Evolutionary conservation across 768 basidiomycete genomes (phyloP), one percentile per base, ranked within the genome.

Genomic region (Hypholoma sublateritium): DNA sequence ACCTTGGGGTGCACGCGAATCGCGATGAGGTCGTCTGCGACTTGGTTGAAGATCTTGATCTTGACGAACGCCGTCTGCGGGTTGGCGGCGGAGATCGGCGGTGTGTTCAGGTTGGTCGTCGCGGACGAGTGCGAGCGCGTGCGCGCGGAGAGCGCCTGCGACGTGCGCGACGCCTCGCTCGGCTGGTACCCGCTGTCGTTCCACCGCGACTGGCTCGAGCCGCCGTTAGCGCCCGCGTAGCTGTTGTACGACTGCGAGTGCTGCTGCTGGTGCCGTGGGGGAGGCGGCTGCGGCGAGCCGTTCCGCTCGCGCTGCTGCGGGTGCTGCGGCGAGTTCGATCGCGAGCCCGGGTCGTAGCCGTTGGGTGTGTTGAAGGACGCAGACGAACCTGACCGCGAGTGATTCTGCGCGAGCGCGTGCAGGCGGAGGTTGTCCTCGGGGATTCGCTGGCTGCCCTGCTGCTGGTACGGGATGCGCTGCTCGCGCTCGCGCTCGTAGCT

Each of bases 41-140:
- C 80, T 37, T 91, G 85, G 74, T 97, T 92, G 70, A 97, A 97
- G 44, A 99, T 93, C 75, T 99, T 99, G 76, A 99, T 97, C 76
- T 98, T 99, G 62, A 98, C 82, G 73, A 95, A 98, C 21, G 95
- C 91, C 13, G 87, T 85, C 66, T 91, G 88, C 5, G 87, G 85
- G 60, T 90, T 91, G 44, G 81, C 82, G 16, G 87, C 84, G 49
- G 91, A 93, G 64, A 93, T 89, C 19, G 86, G 78, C 11, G 90
- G 89, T 28, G 76, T 83, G 65, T 85, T 90, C 52, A 84, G 65
- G 58, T 87, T 86, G 37, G 71, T 63, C 8, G 72, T 69, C 3
- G 81, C 80, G 19, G 74, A 76, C 24, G 88, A 84, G 17, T 81
- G 80, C 17, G 87, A 86, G 21, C 81, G 82, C 17, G 85, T 80